Base-by-base conservation (phyloP, 2,329 filamentous ascomycete species). In the Microsporum ferrugineum region DNA sequence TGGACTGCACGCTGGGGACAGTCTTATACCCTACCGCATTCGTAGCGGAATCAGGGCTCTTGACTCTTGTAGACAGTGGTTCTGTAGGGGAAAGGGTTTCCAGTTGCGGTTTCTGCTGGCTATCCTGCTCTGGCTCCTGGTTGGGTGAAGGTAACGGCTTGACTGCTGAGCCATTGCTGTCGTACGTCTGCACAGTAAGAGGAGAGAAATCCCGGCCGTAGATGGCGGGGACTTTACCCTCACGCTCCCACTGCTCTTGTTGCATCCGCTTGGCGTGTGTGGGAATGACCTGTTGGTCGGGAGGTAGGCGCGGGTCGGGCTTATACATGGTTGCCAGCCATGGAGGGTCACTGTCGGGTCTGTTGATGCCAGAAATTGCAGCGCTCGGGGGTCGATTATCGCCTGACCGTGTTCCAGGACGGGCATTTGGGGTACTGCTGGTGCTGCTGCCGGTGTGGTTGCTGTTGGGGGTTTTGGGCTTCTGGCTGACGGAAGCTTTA, bases 251-350 rank as follows among this genome's bases (percentile, higher is more conserved):
- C 72, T 92, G 89, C 73, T 96, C 91, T 76, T 96, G 92, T 72
- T 94, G 89, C 73, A 97, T 81, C 61, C 89, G 83, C 69, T 88
- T 90, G 10, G 94, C 94, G 64, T 97, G 91, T 0, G 94, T 97
- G 0, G 94, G 94, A 8, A 99, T 84, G 59, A 99, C 85, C 71
- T 99, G 94, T 73, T 99, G 89, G 64, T 99, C 94, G 0, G 91
- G 94, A 4, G 94, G 94, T 38, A 99, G 79, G 63, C 91, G 87
- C 34, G 94, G 94, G 71, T 99, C 94, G 0, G 94, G 94, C 70
- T 95, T 95, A 75, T 96, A 99, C 75, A 95, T 90, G 27, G 88
- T 89, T 53, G 94, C 84, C 75, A 97, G 83, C 94, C 94, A 99
- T 58, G 94, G 94, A 7, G 94, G 91, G 60, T 97, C 92, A 23